Evolutionary conservation across 768 basidiomycete genomes (phyloP).

Genomic region (Paxillus ammoniavirescens): DNA sequence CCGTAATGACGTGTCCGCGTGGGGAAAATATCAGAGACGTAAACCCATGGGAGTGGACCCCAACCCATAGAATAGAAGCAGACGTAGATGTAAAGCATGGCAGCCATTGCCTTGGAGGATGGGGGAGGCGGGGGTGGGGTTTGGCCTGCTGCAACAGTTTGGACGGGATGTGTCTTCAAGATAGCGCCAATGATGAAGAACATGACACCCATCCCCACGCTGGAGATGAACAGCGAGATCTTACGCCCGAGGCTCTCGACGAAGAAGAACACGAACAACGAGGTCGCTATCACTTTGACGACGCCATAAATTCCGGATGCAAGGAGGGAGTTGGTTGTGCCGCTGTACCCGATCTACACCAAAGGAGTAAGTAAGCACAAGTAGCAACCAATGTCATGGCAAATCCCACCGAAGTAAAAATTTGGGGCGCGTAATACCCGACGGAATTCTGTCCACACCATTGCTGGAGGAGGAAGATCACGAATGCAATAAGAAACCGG

Average conservation of each 20-base stretch:
- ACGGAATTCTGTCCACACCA: constrained; percentile 86
- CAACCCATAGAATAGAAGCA: constrained; percentile 88
- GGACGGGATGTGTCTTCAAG: constrained; percentile 68
- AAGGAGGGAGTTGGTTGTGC: constrained; percentile 57
- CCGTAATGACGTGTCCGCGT: constrained; percentile 83
- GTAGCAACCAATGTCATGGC: not conserved
- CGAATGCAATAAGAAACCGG: constrained; percentile 82
- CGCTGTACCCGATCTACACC: constrained; percentile 62
- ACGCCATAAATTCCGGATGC: constrained; percentile 72
- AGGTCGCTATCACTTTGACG: constrained; percentile 66
- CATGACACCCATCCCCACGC: constrained; percentile 72
- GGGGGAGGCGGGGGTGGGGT: constrained; percentile 44
- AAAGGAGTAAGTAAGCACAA: not conserved
- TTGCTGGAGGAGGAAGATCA: constrained; percentile 79
- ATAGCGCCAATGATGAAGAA: constrained; percentile 87
- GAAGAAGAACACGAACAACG: constrained; percentile 63
- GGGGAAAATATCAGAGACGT: constrained; percentile 84
- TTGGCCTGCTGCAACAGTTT: constrained; percentile 39
- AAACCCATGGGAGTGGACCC: constrained; percentile 70
- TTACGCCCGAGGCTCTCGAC: constrained; percentile 71
- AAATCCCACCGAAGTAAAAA: constrained; percentile 57
- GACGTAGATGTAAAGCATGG: constrained; percentile 83
- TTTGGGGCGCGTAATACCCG: constrained; percentile 73
- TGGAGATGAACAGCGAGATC: constrained; percentile 67
- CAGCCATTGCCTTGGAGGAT: constrained; percentile 76